Conservation (phyloP, 805 yeast genomes). For the Myxozyma monticola region DNA sequence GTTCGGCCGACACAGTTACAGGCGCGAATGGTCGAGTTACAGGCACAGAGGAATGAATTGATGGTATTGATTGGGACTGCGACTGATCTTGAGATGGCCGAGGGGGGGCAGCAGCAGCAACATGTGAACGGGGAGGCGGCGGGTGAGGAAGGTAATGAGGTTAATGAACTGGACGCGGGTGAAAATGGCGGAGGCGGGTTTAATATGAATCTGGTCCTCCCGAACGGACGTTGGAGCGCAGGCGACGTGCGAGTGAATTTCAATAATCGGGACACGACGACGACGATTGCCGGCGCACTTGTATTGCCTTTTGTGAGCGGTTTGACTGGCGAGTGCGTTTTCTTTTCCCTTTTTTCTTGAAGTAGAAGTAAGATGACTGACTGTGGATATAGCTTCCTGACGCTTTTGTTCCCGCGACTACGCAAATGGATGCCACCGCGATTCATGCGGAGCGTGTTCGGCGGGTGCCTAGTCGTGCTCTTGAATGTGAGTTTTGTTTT, state of each 20-base stretch:
- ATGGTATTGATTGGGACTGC: background rate
- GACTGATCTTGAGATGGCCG: background rate
- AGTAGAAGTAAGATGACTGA: background rate
- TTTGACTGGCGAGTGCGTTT: constrained; percentile 18
- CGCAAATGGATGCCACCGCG: constrained; percentile 4
- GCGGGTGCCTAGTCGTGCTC: constrained; percentile 18
- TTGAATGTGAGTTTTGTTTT: constrained; percentile 11
- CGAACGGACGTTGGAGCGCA: background rate
- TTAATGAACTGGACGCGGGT: background rate
- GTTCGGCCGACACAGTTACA: too few species aligned
- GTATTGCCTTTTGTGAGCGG: constrained; percentile 18
- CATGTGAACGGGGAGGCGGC: background rate
- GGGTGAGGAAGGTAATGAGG: background rate
- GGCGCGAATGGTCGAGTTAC: too few species aligned
- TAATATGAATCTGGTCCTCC: background rate
- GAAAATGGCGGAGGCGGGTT: background rate
- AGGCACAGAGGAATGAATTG: too few species aligned
- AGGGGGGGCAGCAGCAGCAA: background rate
- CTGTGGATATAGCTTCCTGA: constrained; percentile 4
- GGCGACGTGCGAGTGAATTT: background rate
- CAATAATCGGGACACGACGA: constrained; percentile 1
- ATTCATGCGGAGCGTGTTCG: constrained; percentile 16
- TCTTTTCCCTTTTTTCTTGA: background rate
- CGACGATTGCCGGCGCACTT: constrained; percentile 17
- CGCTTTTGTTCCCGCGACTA: constrained; percentile 6